These are phyloP conservation scores for Mycena vulgaris DNA, from an alignment of 768 basidiomycete genomes.

Conservation along the genomic window DNA sequence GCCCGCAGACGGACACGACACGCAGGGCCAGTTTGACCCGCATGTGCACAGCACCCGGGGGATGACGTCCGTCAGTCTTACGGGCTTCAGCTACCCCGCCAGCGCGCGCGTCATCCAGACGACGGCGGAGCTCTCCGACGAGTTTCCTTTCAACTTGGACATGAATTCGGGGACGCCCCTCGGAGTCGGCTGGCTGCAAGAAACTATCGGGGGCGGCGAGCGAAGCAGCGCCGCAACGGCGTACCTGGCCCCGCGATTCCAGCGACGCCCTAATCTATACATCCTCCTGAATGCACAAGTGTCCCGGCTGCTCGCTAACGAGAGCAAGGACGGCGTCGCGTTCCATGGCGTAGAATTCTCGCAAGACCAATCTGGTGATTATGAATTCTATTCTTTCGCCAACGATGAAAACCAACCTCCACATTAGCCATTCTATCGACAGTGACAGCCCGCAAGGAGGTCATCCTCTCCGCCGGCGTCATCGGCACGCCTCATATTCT, in stretches of 20 bases:
- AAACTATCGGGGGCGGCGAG: slow-evolving; percentile 41
- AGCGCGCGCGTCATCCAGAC: slow-evolving; percentile 48
- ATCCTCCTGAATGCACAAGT: slow-evolving; percentile 45
- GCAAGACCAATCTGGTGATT: slow-evolving; percentile 17
- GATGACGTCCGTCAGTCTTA: slow-evolving; percentile 47
- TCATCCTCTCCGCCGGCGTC: slow-evolving; percentile 41
- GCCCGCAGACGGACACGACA: slow-evolving; percentile 57
- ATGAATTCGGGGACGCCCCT: slow-evolving; percentile 47
- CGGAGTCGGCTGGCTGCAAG: slow-evolving; percentile 47
- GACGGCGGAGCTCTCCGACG: slow-evolving; percentile 43
- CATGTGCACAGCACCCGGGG: slow-evolving; percentile 54
- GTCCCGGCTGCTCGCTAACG: slow-evolving; percentile 29
- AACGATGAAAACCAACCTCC: neutral
- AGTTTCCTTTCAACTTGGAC: slow-evolving; percentile 49
- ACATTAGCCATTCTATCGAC: slow-evolving; percentile 5
- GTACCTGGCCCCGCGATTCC: slow-evolving; percentile 43
- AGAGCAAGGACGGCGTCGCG: neutral
- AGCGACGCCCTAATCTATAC: slow-evolving; percentile 47
- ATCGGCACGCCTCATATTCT: slow-evolving; percentile 47
- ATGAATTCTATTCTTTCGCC: slow-evolving; percentile 21
- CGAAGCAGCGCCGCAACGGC: slow-evolving; percentile 51
- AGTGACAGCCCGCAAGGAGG: slow-evolving; percentile 14
- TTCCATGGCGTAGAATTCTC: slow-evolving; percentile 16
- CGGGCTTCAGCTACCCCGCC: slow-evolving; percentile 41
- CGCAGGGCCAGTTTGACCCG: slow-evolving; percentile 55